phyloP scores from a whole-genome alignment of 2,329 filamentous ascomycete genomes.

The Stachybotrys elegans region DNA sequence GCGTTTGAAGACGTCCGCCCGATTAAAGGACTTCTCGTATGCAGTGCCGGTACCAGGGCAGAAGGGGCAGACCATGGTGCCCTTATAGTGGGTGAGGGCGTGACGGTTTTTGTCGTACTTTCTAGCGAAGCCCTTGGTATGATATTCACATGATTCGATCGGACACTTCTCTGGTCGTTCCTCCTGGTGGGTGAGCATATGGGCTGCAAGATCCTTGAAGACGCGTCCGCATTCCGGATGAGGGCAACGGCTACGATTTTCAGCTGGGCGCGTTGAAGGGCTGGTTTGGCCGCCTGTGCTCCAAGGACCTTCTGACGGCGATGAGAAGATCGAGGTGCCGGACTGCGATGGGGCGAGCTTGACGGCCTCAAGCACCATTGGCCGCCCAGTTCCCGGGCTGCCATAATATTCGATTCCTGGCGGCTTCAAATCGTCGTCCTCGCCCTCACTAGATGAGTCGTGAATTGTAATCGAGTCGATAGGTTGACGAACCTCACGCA shows the following conservation, averaged over 20 bases:
- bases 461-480: constrained; percentile 38
- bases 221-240: constrained; percentile 54
- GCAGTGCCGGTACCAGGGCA: constrained; percentile 84
- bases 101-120: constrained; percentile 99
- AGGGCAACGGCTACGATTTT: constrained; percentile 46
- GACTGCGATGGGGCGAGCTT: background rate
- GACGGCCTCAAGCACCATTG: background rate
- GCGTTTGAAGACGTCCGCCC: constrained; percentile 94
- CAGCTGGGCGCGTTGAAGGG: constrained; percentile 24
- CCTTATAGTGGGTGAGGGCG: constrained; percentile 94
- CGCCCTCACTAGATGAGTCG: constrained; percentile 43
- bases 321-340: constrained; percentile 7
- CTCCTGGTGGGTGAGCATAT: constrained; percentile 93
- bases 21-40: constrained; percentile 92
- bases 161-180: constrained; percentile 96
- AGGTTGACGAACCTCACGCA: constrained; percentile 52
- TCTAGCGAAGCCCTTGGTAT: constrained; percentile 87
- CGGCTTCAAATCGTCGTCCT: constrained; percentile 37
- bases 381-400: background rate
- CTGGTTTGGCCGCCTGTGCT: constrained; percentile 18
- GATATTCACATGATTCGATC: constrained; percentile 88
- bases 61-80: constrained; percentile 96
- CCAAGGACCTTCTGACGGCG: constrained; percentile 18
- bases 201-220: constrained; percentile 68
- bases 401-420: constrained; percentile 11